Base-by-base conservation (phyloP, 2,329 filamentous ascomycete species). In the Hortaea sp. region DNA sequence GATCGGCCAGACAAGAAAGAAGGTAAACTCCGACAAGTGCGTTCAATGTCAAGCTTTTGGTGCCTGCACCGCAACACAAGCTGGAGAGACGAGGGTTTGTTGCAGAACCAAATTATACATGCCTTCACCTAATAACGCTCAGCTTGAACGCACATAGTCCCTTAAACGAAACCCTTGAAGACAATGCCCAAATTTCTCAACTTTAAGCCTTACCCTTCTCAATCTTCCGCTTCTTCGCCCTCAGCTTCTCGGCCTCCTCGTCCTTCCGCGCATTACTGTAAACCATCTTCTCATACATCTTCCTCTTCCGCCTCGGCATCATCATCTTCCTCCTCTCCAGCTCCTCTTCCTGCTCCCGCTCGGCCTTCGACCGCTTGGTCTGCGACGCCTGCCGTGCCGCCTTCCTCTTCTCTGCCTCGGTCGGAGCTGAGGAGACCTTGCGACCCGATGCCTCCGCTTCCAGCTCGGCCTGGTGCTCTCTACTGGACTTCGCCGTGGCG, bases 261-360 rank as follows among this genome's bases (percentile, higher is more conserved):
- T 90, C 90, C 74, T 88, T 86, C 77, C 92, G 89, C 70, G 84
- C 89, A 69, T 95, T 95, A 52, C 82, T 88, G 69, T 94, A 94
- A 63, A 88, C 77, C 87, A 98, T 98, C 74, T 95, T 92, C 74
- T 97, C 92, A 56, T 90, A 84, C 61, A 95, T 73, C 81, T 95
- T 95, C 61, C 92, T 78, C 81, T 97, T 98, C 79, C 94, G 92
- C 68, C 94, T 86, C 67, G 85, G 86, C 74, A 97, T 82, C 92
- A 98, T 98, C 72, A 94, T 92, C 79, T 95, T 95, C 65, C 87
- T 84, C 52, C 90, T 78, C 67, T 95, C 88, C 48, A 94, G 69
- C 59, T 97, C 89, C 67, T 97, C 92, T 4, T 84, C 82, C 63
- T 92, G 85, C 60, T 77, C 70, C 58, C 69, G 64, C 59, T 79